Evolutionary conservation across 371 early-diverging fungal species (phyloP).

Genomic region (Rhizopus arrhizus): DNA sequence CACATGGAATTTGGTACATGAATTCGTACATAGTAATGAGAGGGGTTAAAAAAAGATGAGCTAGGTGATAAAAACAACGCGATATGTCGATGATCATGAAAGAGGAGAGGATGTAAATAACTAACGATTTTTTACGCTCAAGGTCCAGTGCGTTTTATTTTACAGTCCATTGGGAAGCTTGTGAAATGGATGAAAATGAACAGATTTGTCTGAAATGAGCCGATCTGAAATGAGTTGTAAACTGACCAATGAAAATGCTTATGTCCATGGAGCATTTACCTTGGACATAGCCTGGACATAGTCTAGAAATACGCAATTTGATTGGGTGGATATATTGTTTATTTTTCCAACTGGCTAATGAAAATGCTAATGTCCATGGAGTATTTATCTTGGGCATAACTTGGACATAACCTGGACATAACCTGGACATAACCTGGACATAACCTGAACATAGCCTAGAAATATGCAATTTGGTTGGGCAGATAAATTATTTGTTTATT

Average conservation of each 20-base stretch:
- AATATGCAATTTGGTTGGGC: not conserved
- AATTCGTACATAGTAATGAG: conserved; percentile 1
- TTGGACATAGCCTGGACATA: not conserved
- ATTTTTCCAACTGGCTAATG: no score
- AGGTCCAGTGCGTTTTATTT: no score
- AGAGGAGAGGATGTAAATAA: conserved; percentile 2
- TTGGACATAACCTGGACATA: no score
- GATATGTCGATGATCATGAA: conserved; percentile 3
- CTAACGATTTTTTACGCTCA: not conserved
- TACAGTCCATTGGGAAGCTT: conserved; percentile 1
- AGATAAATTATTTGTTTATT: no score
- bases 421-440: no score
- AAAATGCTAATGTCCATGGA: no score
- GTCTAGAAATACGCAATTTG: no score
- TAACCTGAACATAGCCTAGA: not conserved
- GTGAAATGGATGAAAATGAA: conserved; percentile 1
- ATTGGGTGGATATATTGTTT: no score
- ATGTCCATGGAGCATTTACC: conserved; percentile 1
- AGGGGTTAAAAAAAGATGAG: conserved; percentile 4
- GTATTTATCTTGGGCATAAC: no score
- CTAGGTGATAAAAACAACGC: conserved; percentile 2
- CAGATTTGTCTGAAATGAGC: conserved; percentile 1
- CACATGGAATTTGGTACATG: conserved; percentile 3
- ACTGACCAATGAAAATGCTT: no score
- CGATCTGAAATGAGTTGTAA: no score